Conservation (phyloP, 495 filamentous ascomycete species). For the Talaromyces proteolyticus region DNA sequence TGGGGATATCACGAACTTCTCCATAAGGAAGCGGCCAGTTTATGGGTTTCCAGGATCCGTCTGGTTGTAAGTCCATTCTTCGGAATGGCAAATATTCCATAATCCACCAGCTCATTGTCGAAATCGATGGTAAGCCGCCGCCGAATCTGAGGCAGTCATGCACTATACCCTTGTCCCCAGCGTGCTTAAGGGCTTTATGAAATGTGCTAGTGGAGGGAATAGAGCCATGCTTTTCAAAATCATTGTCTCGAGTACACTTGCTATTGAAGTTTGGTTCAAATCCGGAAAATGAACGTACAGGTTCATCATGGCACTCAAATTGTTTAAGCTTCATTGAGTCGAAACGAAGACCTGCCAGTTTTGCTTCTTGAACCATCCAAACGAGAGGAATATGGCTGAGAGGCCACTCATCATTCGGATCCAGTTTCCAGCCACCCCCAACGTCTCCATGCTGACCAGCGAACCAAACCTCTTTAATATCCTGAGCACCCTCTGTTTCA, state of each 20-base stretch:
- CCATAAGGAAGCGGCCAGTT: conserved; percentile 16
- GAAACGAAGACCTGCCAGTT: conserved; percentile 65
- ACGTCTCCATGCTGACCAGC: conserved; percentile 77
- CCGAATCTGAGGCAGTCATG: conserved; percentile 72
- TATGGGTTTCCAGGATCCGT: conserved; percentile 13
- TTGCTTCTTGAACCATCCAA: conserved; percentile 82
- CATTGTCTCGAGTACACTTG: conserved; percentile 17
- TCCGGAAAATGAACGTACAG: conserved; percentile 32
- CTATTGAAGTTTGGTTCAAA: conserved; percentile 4
- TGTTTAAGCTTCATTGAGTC: conserved; percentile 61
- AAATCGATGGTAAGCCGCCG: conserved; percentile 50
- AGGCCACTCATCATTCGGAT: conserved; percentile 46
- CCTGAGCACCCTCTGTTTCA: conserved; percentile 55
- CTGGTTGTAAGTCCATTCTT: conserved; percentile 57
- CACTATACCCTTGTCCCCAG: conserved; percentile 55
- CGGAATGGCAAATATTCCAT: conserved; percentile 75
- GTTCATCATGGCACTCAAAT: conserved; percentile 55
- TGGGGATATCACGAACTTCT: conserved; percentile 12
- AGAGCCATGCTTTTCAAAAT: conserved; percentile 1
- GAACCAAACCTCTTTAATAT: conserved; percentile 84
- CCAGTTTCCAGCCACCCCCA: conserved; percentile 74
- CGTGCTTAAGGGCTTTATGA: conserved; percentile 42
- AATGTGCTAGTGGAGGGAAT: conserved; percentile 52
- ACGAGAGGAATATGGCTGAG: conserved; percentile 71
- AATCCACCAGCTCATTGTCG: conserved; percentile 26